Conservation (phyloP, 2,329 filamentous ascomycete species). For the Xylariaceae sp. region DNA sequence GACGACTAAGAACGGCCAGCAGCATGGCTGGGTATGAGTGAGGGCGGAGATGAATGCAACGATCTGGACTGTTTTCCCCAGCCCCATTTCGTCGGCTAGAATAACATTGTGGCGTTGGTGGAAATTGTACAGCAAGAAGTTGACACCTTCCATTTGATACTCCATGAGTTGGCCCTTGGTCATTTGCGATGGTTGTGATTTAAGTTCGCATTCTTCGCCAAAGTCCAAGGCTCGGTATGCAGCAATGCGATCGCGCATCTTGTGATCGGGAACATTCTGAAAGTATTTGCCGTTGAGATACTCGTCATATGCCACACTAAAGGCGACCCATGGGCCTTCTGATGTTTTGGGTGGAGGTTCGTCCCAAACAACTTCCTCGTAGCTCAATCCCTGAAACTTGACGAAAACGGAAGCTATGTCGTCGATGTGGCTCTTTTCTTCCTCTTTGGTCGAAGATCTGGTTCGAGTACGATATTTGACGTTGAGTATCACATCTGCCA, state of each 20-base stretch:
- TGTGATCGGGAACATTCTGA: constrained; percentile 47
- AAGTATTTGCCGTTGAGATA: constrained; percentile 79
- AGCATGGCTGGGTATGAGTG: constrained; percentile 61
- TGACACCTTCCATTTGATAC: constrained; percentile 88
- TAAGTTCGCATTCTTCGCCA: constrained; percentile 59
- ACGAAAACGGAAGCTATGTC: constrained; percentile 72
- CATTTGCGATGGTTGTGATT: constrained; percentile 69
- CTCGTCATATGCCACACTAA: constrained; percentile 78
- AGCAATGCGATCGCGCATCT: constrained; percentile 64
- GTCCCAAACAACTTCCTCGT: constrained; percentile 91
- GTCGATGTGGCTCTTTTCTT: constrained; percentile 67
- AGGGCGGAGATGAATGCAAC: constrained; percentile 76
- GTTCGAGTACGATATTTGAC: constrained; percentile 59
- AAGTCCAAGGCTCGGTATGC: constrained; percentile 66
- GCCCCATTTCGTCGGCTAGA: constrained; percentile 94
- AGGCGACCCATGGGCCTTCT: constrained; percentile 69
- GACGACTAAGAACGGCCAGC: constrained; percentile 89
- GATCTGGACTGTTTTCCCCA: constrained; percentile 95
- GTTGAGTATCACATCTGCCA: constrained; percentile 84
- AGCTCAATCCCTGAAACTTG: constrained; percentile 89
- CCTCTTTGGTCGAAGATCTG: constrained; percentile 55
- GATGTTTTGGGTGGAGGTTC: constrained; percentile 65
- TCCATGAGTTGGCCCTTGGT: constrained; percentile 81
- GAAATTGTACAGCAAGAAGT: constrained; percentile 93
- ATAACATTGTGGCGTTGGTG: constrained; percentile 79